phyloP scores from a whole-genome alignment of 768 basidiomycete species.

The Panaeolus papilionaceus region DNA sequence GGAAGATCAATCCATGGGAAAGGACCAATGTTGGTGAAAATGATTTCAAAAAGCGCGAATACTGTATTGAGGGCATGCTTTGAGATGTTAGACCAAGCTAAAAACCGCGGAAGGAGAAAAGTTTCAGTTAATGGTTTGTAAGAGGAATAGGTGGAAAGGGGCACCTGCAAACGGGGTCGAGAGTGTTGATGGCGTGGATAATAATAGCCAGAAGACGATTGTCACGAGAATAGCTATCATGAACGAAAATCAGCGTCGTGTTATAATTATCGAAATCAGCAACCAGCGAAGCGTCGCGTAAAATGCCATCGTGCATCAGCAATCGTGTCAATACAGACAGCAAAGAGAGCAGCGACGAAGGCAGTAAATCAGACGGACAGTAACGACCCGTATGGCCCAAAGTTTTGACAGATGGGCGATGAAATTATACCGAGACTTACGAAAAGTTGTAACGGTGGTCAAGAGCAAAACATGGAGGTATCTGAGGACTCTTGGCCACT shows the following conservation, averaged over 20 bases:
- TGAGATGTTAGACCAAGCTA: slow-evolving; percentile 65
- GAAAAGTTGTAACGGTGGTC: slow-evolving; percentile 56
- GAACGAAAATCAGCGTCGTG: neutral
- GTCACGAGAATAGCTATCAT: slow-evolving; percentile 67
- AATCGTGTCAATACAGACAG: neutral
- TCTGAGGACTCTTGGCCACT: slow-evolving; percentile 61
- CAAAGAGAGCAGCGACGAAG: neutral
- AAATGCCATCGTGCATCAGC: neutral
- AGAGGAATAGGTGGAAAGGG: slow-evolving; percentile 21
- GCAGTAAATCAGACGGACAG: neutral
- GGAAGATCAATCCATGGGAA: slow-evolving; percentile 57
- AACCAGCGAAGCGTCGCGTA: neutral
- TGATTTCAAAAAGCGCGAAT: slow-evolving; percentile 63
- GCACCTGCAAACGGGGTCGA: slow-evolving; percentile 42
- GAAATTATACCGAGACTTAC: slow-evolving; percentile 44
- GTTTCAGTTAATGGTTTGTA: neutral
- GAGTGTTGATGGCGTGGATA: slow-evolving; percentile 53
- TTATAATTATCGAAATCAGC: neutral
- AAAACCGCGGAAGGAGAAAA: neutral
- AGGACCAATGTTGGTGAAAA: slow-evolving; percentile 55
- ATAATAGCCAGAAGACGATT: slow-evolving; percentile 65
- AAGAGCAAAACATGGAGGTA: slow-evolving; percentile 60
- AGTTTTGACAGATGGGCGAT: neutral
- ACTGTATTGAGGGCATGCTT: slow-evolving; percentile 63
- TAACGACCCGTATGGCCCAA: neutral